Evolutionary conservation across 257 asterid species (phyloP), one percentile per base, ranked within the genome.

Genomic region (Marsdenia floribunda): DNA sequence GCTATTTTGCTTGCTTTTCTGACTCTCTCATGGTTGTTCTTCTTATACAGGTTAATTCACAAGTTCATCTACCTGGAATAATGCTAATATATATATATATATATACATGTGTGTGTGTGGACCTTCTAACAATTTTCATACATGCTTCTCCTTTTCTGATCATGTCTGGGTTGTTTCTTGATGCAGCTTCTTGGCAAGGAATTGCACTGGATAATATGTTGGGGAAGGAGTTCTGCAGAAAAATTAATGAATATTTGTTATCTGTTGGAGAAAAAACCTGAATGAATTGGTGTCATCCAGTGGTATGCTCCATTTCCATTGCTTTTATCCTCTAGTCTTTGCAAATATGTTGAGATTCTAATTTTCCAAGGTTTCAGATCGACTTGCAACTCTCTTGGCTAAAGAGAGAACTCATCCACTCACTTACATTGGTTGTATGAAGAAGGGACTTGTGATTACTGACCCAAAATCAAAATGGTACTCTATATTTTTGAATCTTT

Each of bases 181-280:
- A 29, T 83, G 88, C 88, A 93, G 98, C 90, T 91, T 14, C 82
- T 93, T 55, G 98, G 98, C 59, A 88, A 90, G 83, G 98, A 91
- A 3, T 93, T 72, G 98, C 97, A 1, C 87, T 93, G 21, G 97
- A 93, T 54, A 78, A 89, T 84, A 93, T 89, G 96, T n/a, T 84
- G 84, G 98, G 98, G 73, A 85, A 73, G 80, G 96, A 89, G 69
- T 93, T 93, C 72, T 91, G 98, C 79, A 97, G 90, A 63, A 93
- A 88, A 73, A 88, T 93, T 79, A 91, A 91, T 4, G 92, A 93
- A 77, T 89, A 87, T 81, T 84, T 88, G 85, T 53, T 79, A 22
- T 82, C 89, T 58, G 55, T 78, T 1, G 98, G 97, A 9, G 92
- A 90, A 84, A 84, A 94, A 84, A 81, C 80, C 83, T 58, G 88